These are phyloP conservation scores for Backusella morwellensis DNA, from an alignment of 192 early-diverging fungal species.

Conservation along the genomic window DNA sequence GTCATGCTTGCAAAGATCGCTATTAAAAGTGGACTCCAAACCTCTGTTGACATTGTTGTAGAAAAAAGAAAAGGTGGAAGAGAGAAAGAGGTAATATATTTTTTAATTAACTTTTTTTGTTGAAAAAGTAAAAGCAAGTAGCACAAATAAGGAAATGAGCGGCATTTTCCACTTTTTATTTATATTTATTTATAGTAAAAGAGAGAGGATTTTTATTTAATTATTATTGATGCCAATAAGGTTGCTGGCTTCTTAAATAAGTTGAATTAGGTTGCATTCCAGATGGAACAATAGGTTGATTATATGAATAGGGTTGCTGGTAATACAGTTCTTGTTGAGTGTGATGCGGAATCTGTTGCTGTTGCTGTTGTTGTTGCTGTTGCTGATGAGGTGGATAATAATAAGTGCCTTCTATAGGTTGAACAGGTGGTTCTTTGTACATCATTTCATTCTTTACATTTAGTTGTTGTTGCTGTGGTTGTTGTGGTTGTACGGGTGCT, in stretches of 20 bases:
- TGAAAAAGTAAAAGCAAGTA: background rate
- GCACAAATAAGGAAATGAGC: background rate
- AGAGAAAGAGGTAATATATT: background rate
- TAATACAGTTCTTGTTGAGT: background rate
- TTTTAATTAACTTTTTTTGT: background rate
- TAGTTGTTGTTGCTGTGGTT: background rate
- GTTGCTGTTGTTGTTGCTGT: background rate
- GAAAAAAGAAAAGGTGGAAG: background rate
- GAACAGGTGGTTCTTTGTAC: background rate
- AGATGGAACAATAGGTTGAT: background rate
- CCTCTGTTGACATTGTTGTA: conserved; percentile 15
- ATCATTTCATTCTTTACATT: background rate
- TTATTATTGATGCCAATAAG: conserved; percentile 16
- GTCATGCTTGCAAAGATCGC: conserved; percentile 55
- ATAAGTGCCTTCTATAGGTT: background rate
- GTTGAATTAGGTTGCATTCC: conserved; percentile 4
- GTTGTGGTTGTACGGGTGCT: background rate
- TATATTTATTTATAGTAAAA: background rate
- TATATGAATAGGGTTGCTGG: conserved; percentile 9
- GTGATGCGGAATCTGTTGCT: background rate
- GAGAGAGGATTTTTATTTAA: too few species aligned
- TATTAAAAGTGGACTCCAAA: conserved; percentile 58
- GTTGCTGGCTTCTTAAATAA: conserved; percentile 5
- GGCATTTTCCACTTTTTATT: background rate
- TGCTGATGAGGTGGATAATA: background rate